Base-by-base conservation (phyloP, 129 eudicot species). In the Arctium minus region DNA sequence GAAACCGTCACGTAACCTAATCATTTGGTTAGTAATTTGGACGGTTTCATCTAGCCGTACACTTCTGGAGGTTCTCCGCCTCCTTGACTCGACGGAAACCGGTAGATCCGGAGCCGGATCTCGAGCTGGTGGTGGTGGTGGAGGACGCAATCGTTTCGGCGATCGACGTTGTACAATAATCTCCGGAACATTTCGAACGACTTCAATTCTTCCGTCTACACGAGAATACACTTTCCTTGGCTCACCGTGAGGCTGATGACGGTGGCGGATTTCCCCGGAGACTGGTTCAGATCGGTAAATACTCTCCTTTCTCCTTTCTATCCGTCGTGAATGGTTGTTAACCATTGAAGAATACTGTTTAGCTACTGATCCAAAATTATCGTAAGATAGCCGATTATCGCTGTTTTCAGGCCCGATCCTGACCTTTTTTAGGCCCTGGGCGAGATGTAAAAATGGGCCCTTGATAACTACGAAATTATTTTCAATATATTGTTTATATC, bases 51-150 rank as follows among this genome's bases (percentile, higher is more conserved):
- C 70, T 1, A 83, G 75, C 18, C 82, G 62, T 2, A 81, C 78
- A 37, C 48, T 82, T 11, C 78, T 79, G 9, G 72, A 64, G 18
- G 91, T 73, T 81, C 89, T 82, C 76, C 84, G 80, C 77, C 81
- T 84, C 72, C 74, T 70, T 75, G 37, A 44, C 60, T 79, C 13
- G 74, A 42, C 62, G 44, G 22, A 3, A 53, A 53, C 70, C 6
- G 86, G 75, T 22, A 84, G 83, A 9, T 78, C 81, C 10, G 86
- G 85, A 22, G 92, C 77, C 1, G 82, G 80, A 8, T 82, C 82
- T 53, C 65, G 65, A 53, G 27, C 27, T 22, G 27, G 27, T 53
- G 65, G 65, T 53, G 65, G 75, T 10, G 78, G 9, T 50, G 86
- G 79, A 36, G 86, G 29, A 6, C 56, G 81, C 13, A 77, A 2